A percentile compares a stretch with the other conserved stretches of the same genome.
Evolutionary conservation across 768 basidiomycete species (phyloP).

Genomic region (Trichaptum fuscoviolaceum): DNA sequence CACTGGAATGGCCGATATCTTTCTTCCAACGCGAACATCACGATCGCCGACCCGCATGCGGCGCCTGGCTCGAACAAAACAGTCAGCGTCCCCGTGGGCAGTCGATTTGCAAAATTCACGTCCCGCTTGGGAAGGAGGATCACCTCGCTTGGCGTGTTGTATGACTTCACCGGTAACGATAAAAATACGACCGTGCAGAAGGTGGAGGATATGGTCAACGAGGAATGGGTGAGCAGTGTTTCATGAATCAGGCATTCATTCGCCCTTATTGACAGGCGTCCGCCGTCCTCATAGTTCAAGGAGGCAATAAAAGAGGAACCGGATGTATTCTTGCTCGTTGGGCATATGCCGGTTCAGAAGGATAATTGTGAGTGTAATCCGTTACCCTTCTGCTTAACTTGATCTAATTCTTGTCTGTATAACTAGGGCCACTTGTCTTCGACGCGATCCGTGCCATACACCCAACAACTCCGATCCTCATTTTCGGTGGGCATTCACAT

Average conservation of each 20-base stretch:
- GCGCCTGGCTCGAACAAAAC: slow-evolving; percentile 9
- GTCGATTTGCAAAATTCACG: slow-evolving; percentile 26
- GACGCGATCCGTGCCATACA: slow-evolving; percentile 31
- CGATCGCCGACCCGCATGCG: slow-evolving; percentile 15
- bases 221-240: slow-evolving; percentile 22
- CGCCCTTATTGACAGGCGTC: slow-evolving; percentile 19
- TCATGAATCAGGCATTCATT: neutral
- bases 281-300: slow-evolving; percentile 4
- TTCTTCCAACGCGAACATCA: slow-evolving; percentile 38
- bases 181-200: slow-evolving; percentile 28
- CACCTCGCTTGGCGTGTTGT: slow-evolving; percentile 36
- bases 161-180: slow-evolving; percentile 31
- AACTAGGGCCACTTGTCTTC: slow-evolving; percentile 27
- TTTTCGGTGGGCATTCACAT: slow-evolving; percentile 37
- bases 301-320: slow-evolving; percentile 32
- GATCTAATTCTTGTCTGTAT: neutral
- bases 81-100: slow-evolving; percentile 18
- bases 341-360: slow-evolving; percentile 34
- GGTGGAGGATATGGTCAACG: slow-evolving; percentile 28
- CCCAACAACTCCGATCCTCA: slow-evolving; percentile 31
- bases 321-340: slow-evolving; percentile 31
- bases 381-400: neutral
- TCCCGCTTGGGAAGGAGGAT: slow-evolving; percentile 17
- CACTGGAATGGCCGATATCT: slow-evolving; percentile 32
- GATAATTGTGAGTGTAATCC: slow-evolving; percentile 17